These are phyloP conservation scores for Leccinum sublutescens DNA, from an alignment of 768 basidiomycete species.

Conservation along the genomic window DNA sequence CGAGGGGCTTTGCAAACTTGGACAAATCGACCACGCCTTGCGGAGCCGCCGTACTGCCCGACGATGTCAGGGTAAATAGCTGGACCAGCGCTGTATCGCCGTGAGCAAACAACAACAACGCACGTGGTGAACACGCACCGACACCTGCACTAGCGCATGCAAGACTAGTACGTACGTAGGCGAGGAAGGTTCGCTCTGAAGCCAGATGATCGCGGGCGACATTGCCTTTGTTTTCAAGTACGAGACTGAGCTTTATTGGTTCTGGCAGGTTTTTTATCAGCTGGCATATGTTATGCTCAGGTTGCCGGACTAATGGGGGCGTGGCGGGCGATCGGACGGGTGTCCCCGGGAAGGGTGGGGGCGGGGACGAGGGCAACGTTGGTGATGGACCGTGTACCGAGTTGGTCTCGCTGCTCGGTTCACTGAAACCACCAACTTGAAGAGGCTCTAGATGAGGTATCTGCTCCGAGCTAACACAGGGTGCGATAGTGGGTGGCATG, in stretches of 20 bases:
- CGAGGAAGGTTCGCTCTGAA: constrained; percentile 60
- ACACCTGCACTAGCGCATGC: constrained; percentile 59
- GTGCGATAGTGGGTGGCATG: constrained; percentile 15
- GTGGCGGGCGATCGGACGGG: background rate
- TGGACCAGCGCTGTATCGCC: constrained; percentile 48
- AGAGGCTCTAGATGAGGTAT: constrained; percentile 27
- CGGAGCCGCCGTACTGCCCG: background rate
- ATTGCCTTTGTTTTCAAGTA: constrained; percentile 57
- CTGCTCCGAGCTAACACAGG: constrained; percentile 6
- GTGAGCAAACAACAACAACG: background rate
- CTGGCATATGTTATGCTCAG: background rate
- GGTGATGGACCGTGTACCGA: constrained; percentile 7
- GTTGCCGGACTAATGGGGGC: background rate
- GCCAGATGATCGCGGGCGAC: constrained; percentile 66
- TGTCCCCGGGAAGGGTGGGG: background rate
- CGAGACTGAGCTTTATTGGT: constrained; percentile 27
- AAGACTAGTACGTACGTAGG: constrained; percentile 64
- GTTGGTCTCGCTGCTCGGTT: constrained; percentile 6
- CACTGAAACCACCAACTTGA: background rate
- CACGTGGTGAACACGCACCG: constrained; percentile 37
- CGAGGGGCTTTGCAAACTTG: constrained; percentile 48
- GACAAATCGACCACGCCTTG: constrained; percentile 8
- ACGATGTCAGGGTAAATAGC: constrained; percentile 41
- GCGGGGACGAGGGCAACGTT: background rate
- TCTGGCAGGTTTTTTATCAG: constrained; percentile 1